phyloP scores from a whole-genome alignment of 2,329 filamentous ascomycete genomes.

The Hysterium pulicare region DNA sequence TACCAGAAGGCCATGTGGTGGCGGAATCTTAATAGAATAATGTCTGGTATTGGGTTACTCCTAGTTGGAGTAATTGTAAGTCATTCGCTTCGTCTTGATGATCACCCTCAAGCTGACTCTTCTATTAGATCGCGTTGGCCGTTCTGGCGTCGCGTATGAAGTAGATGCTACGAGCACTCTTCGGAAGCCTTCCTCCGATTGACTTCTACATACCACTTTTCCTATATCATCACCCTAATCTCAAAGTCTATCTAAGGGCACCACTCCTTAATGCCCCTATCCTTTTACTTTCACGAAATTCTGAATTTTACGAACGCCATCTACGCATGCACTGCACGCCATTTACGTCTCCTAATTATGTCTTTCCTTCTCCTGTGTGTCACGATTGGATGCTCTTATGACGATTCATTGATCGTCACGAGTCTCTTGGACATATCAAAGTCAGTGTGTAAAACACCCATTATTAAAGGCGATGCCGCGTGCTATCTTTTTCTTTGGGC shows the following conservation, averaged over 20 bases:
- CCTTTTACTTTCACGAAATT: constrained; percentile 8
- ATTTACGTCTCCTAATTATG: constrained; percentile 28
- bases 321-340: constrained; percentile 16
- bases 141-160: constrained; percentile 36
- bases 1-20: constrained; percentile 63
- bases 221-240: no score
- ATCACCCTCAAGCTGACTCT: constrained; percentile 12
- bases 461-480: neutral
- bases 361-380: constrained; percentile 13
- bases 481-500: constrained; percentile 6
- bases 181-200: no score
- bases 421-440: constrained; percentile 23
- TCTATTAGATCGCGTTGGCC: constrained; percentile 31
- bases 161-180: constrained; percentile 3
- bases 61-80: constrained; percentile 55
- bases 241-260: neutral
- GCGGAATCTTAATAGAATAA: constrained; percentile 60
- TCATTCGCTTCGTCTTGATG: constrained; percentile 9
- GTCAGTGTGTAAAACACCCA: constrained; percentile 9
- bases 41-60: constrained; percentile 56
- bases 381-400: constrained; percentile 17
- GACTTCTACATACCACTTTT: no score
- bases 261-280: constrained; percentile 1
- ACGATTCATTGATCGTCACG: constrained; percentile 17
- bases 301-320: constrained; percentile 11